These are phyloP conservation scores for Wickerhamomyces queroliae DNA, from an alignment of 805 yeast genomes.

Conservation along the genomic window DNA sequence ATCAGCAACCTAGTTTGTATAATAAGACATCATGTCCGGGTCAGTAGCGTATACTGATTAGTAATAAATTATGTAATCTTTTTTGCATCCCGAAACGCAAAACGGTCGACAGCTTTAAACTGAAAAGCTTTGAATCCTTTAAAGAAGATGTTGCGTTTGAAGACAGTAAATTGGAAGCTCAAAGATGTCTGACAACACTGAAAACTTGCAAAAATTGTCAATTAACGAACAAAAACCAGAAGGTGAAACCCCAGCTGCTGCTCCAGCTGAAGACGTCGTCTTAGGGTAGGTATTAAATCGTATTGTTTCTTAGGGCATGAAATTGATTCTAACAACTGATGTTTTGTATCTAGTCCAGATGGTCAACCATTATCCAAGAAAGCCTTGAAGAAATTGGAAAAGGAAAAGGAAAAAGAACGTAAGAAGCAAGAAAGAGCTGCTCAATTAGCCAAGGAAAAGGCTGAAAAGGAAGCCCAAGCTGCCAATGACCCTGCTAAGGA, in stretches of 20 bases:
- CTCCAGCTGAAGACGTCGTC: conserved; percentile 45
- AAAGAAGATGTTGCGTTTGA: neutral
- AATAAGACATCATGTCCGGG: neutral
- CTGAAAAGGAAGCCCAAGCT: conserved; percentile 54
- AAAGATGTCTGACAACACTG: conserved; percentile 12
- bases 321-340: neutral
- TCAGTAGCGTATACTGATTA: neutral
- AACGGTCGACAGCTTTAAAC: no score
- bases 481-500: conserved; percentile 84
- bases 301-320: no score
- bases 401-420: conserved; percentile 85
- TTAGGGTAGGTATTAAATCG: conserved; percentile 16
- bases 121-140: neutral
- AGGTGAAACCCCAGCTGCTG: conserved; percentile 22
- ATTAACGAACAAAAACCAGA: neutral
- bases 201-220: conserved; percentile 6
- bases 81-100: no score
- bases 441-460: conserved; percentile 79
- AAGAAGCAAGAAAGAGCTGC: conserved; percentile 93
- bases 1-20: neutral
- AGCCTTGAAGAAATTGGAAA: conserved; percentile 90
- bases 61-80: no score
- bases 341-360: conserved; percentile 49
- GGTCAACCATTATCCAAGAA: conserved; percentile 85
- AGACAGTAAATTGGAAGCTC: neutral